phyloP scores from a whole-genome alignment of 1,284 basidiomycete genomes.

The Ustilago sp. region DNA sequence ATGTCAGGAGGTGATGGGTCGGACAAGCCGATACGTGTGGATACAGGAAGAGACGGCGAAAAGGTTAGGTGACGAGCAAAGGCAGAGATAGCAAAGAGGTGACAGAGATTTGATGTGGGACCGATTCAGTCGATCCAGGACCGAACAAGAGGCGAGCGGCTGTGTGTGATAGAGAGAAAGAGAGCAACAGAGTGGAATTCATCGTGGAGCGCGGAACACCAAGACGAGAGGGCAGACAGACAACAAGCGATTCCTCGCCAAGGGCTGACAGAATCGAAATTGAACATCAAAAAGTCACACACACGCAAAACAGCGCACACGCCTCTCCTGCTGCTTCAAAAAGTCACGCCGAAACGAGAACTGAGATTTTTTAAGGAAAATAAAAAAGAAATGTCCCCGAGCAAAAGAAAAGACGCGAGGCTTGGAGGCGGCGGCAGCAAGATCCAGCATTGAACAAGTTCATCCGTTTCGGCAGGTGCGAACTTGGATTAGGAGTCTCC shows the following conservation, averaged over 20 bases:
- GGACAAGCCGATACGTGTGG: background rate
- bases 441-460: background rate
- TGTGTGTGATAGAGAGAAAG: background rate
- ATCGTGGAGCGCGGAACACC: background rate
- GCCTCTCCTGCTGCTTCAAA: background rate
- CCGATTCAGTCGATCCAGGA: background rate
- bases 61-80: constrained; percentile 2
- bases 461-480: background rate
- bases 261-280: background rate
- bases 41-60: background rate
- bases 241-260: background rate
- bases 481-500: background rate
- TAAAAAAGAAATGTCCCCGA: background rate
- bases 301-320: background rate
- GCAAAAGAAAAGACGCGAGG: background rate
- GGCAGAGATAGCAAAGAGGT: background rate
- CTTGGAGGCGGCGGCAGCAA: background rate
- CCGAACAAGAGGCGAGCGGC: background rate
- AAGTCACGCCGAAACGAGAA: background rate
- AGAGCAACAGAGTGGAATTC: background rate
- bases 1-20: background rate
- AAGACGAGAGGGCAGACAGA: background rate
- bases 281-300: background rate
- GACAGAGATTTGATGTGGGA: background rate
- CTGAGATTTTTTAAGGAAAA: background rate